phyloP scores from a whole-genome alignment of 2,329 filamentous ascomycete species.

The Diatrype stigma region DNA sequence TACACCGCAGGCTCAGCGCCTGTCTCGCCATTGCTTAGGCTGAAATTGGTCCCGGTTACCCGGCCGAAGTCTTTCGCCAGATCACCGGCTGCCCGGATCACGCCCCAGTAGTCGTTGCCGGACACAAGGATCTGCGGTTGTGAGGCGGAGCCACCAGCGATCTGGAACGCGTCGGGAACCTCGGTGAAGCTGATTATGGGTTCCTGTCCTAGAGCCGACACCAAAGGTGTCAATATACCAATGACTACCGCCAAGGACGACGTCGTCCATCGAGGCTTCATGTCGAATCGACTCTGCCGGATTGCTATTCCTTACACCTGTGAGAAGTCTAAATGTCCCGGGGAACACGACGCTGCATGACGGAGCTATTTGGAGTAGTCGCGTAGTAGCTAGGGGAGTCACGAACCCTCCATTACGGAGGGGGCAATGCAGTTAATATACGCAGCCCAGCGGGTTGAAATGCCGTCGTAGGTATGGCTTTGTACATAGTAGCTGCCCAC shows the following conservation, averaged over 20 bases:
- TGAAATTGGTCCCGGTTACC: slow-evolving; percentile 64
- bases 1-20: slow-evolving; percentile 35
- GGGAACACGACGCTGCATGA: background rate
- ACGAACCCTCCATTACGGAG: background rate
- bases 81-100: slow-evolving; percentile 63
- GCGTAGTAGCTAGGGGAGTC: background rate
- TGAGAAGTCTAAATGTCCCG: background rate
- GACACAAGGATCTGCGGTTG: slow-evolving; percentile 47
- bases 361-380: background rate
- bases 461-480: too few relatives aligned
- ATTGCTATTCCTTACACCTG: background rate
- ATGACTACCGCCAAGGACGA: slow-evolving; percentile 4
- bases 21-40: slow-evolving; percentile 46
- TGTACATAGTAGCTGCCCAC: background rate
- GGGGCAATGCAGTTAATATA: background rate
- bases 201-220: slow-evolving; percentile 22
- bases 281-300: background rate
- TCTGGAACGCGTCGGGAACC: slow-evolving; percentile 16
- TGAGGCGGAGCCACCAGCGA: slow-evolving; percentile 21
- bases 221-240: slow-evolving; percentile 6
- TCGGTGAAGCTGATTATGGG: slow-evolving; percentile 24
- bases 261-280: background rate
- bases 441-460: background rate
- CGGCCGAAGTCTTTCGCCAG: slow-evolving; percentile 65
- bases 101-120: slow-evolving; percentile 60